These are phyloP conservation scores for Suhomyces emberorum DNA, from an alignment of 805 yeast genomes.

Conservation along the genomic window DNA sequence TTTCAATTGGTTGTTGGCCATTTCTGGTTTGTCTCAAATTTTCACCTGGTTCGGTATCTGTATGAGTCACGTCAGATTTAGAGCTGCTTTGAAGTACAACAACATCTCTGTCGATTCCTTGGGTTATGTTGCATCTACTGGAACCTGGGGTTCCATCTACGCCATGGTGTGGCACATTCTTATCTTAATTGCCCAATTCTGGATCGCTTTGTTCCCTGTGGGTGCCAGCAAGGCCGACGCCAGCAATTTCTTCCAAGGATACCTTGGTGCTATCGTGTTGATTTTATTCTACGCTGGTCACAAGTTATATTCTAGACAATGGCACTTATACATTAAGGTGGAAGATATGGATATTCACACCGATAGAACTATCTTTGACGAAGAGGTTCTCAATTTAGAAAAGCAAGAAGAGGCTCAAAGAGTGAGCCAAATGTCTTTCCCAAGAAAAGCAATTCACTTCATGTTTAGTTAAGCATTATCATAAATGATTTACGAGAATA, in stretches of 20 bases:
- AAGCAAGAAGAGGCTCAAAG: constrained; percentile 15
- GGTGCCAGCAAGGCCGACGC: constrained; percentile 25
- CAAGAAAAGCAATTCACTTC: constrained; percentile 7
- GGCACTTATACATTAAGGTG: constrained; percentile 24
- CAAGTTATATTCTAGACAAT: constrained; percentile 30
- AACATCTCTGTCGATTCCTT: constrained; percentile 26
- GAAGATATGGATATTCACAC: constrained; percentile 30
- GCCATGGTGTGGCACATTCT: constrained; percentile 30
- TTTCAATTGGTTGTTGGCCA: constrained; percentile 41
- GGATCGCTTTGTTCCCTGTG: constrained; percentile 43
- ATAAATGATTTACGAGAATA: too few species aligned
- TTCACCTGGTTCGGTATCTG: constrained; percentile 44
- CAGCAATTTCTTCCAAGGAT: constrained; percentile 29
- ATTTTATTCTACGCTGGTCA: constrained; percentile 30
- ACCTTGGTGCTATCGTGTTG: constrained; percentile 33
- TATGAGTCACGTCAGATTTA: constrained; percentile 39
- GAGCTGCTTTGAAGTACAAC: constrained; percentile 34
- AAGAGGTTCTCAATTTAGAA: constrained; percentile 32
- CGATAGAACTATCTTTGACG: constrained; percentile 32
- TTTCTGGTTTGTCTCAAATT: constrained; percentile 40
- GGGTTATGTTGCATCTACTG: constrained; percentile 39
- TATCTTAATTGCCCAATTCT: constrained; percentile 41
- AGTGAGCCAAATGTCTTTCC: constrained; percentile 5
- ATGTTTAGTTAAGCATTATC: constrained; percentile 11
- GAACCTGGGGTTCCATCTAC: constrained; percentile 37